phyloP scores from a whole-genome alignment of 2,329 filamentous ascomycete species.

The Emericellopsis cladophorae region DNA sequence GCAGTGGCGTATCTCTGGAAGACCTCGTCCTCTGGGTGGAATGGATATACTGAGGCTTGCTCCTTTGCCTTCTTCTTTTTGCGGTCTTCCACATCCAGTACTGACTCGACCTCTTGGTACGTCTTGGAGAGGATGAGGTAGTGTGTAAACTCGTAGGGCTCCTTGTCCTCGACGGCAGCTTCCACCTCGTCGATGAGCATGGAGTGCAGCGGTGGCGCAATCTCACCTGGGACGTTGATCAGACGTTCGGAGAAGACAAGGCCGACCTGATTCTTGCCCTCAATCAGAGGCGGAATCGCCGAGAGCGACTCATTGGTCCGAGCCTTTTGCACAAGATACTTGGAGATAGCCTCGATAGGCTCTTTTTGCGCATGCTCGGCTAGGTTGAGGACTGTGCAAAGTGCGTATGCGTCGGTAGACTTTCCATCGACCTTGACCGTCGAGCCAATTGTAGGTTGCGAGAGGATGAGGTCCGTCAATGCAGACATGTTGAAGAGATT shows the following conservation, averaged over 20 bases:
- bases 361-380: conserved; percentile 65
- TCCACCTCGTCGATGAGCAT: conserved; percentile 89
- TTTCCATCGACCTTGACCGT: conserved; percentile 97
- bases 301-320: conserved; percentile 40
- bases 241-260: conserved; percentile 84
- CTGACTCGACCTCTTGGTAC: conserved; percentile 81
- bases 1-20: conserved; percentile 64
- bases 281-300: conserved; percentile 43
- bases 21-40: conserved; percentile 92
- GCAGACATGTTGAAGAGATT: conserved; percentile 78
- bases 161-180: conserved; percentile 77
- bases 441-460: conserved; percentile 78
- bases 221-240: conserved; percentile 93
- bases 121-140: conserved; percentile 86
- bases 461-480: conserved; percentile 74
- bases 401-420: conserved; percentile 82
- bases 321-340: conserved; percentile 55
- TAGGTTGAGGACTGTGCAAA: conserved; percentile 79
- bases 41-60: conserved; percentile 62
- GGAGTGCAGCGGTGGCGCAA: conserved; percentile 84
- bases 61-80: conserved; percentile 50
- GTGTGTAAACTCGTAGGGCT: conserved; percentile 87
- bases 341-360: conserved; percentile 55
- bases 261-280: conserved; percentile 50
- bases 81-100: conserved; percentile 51